These are phyloP conservation scores for Gracilaria vermiculophylla DNA, from an alignment of 23 red algal genomes.

Conservation along the genomic window DNA sequence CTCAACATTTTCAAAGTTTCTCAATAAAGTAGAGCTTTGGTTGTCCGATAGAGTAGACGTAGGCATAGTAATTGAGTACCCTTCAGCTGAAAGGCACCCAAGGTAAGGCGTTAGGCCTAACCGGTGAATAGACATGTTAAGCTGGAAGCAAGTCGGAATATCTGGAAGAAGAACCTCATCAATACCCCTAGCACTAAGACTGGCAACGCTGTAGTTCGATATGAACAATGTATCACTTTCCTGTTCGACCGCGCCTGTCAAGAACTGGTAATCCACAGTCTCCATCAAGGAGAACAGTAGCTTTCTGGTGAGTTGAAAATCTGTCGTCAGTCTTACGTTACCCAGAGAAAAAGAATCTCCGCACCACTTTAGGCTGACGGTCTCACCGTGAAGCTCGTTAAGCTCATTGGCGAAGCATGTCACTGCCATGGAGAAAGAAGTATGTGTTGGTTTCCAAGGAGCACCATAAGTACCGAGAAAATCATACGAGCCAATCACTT, in stretches of 20 bases:
- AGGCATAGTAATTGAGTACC: background rate
- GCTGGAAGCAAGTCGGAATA: conserved; percentile 6
- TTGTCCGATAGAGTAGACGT: background rate
- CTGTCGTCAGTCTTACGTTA: background rate
- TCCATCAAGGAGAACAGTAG: conserved; percentile 50
- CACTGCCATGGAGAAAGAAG: conserved; percentile 42
- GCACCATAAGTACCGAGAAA: conserved; percentile 13
- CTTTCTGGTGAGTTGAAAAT: conserved; percentile 9
- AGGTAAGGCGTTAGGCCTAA: conserved; percentile 24
- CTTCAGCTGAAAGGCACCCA: conserved; percentile 55
- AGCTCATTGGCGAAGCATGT: conserved; percentile 30
- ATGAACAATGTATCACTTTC: conserved; percentile 39
- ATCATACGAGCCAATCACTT: conserved; percentile 7
- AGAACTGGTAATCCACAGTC: conserved; percentile 53
- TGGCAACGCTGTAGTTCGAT: conserved; percentile 12
- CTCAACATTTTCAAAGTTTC: conserved; percentile 31
- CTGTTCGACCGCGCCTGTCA: conserved; percentile 5
- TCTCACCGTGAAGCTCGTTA: conserved; percentile 25
- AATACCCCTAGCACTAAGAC: background rate
- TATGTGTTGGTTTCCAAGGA: conserved; percentile 24
- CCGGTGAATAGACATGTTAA: conserved; percentile 36
- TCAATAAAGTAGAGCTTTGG: background rate
- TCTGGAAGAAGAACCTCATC: background rate
- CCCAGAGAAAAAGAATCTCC: conserved; percentile 2
- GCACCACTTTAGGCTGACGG: conserved; percentile 37